Conservation (phyloP, 768 basidiomycete species). For the Lentinus tigrinus region DNA sequence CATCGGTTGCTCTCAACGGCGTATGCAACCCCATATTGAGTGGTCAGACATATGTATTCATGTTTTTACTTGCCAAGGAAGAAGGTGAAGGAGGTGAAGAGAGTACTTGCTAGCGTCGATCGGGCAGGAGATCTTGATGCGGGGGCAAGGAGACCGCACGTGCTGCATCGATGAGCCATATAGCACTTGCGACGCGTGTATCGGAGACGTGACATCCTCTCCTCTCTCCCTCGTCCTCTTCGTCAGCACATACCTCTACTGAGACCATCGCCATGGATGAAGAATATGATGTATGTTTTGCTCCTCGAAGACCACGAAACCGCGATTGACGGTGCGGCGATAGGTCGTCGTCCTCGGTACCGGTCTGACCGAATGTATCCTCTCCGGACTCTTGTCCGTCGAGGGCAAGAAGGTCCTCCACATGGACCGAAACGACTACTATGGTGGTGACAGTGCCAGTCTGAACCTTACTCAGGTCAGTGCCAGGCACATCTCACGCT, state of each 20-base stretch:
- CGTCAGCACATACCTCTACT: slow-evolving; percentile 3
- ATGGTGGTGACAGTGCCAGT: slow-evolving; percentile 96
- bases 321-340: not conserved
- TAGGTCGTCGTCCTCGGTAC: slow-evolving; percentile 94
- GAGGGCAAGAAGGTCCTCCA: slow-evolving; percentile 99
- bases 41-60: too few species aligned
- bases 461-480: slow-evolving; percentile 94
- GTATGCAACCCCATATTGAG: too few species aligned
- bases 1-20: too few species aligned
- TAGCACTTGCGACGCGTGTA: slow-evolving; percentile 12
- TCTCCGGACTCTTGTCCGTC: slow-evolving; percentile 96
- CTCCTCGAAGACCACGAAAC: not conserved
- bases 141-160: slow-evolving; percentile 18
- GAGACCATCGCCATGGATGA: slow-evolving; percentile 80
- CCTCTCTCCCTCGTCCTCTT: slow-evolving; percentile 5
- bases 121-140: slow-evolving; percentile 14
- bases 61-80: too few species aligned
- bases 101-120: too few species aligned
- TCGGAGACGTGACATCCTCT: not conserved
- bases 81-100: too few species aligned
- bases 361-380: slow-evolving; percentile 96
- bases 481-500: not conserved
- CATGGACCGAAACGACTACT: slow-evolving; percentile 99
- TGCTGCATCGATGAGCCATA: slow-evolving; percentile 23
- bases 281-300: slow-evolving; percentile 81